Percentiles rank a stretch among this genome's conserved stretches.
Conservation (phyloP, 805 yeast species). For the Wickerhamomyces alni region DNA sequence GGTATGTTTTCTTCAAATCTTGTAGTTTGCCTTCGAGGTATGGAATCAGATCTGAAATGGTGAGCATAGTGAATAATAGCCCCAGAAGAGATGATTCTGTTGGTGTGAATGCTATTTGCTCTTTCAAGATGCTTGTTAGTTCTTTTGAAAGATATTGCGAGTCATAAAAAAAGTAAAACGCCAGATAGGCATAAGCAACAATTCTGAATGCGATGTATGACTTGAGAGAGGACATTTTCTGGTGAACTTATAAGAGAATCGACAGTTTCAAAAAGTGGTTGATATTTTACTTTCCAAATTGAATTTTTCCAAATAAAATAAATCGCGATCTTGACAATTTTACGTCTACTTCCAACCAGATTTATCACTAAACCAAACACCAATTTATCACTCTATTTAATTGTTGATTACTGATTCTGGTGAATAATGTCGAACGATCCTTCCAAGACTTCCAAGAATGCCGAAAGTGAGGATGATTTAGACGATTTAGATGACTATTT, state of each 20-base stretch:
- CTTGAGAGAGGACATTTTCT: neutral
- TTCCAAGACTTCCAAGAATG: neutral
- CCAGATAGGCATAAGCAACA: neutral
- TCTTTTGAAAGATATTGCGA: neutral
- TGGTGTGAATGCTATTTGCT: neutral
- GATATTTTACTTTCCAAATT: too few relatives aligned
- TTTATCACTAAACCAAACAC: too few relatives aligned
- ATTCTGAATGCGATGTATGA: neutral
- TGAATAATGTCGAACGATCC: neutral
- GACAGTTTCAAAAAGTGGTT: too few relatives aligned
- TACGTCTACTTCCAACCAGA: too few relatives aligned
- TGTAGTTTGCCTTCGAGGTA: constrained; percentile 1
- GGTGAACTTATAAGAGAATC: neutral
- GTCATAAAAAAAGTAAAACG: neutral
- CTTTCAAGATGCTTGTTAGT: neutral
- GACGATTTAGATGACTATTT: constrained; percentile 80
- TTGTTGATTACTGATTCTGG: too few relatives aligned
- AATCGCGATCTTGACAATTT: too few relatives aligned
- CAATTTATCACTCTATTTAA: too few relatives aligned
- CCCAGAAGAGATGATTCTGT: neutral
- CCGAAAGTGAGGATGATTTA: constrained; percentile 37
- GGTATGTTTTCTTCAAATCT: neutral
- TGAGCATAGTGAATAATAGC: neutral
- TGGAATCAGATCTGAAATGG: neutral
- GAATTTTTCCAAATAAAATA: too few relatives aligned